These are phyloP conservation scores for Hymenoscyphus linearis DNA, from an alignment of 2,329 filamentous ascomycete genomes.

Conservation along the genomic window DNA sequence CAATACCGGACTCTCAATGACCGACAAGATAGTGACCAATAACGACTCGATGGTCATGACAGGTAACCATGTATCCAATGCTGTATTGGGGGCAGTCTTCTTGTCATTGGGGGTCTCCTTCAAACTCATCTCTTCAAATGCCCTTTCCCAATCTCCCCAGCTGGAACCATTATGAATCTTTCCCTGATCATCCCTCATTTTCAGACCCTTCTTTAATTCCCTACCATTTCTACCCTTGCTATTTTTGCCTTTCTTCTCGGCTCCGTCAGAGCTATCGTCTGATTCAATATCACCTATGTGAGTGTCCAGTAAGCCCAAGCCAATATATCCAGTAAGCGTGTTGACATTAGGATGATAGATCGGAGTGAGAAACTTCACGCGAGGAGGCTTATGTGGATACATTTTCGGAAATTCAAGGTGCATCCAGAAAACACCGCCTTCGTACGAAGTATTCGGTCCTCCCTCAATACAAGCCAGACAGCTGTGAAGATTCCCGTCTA, in stretches of 20 bases:
- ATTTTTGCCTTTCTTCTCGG: not conserved
- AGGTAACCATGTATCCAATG: not conserved
- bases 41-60: not conserved
- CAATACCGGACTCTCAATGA: not conserved
- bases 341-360: conserved; percentile 7
- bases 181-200: no score
- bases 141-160: no score
- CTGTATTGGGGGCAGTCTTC: not conserved
- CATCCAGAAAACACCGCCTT: conserved; percentile 7
- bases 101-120: not conserved
- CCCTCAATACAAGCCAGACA: conserved; percentile 7
- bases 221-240: not conserved
- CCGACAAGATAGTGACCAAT: not conserved
- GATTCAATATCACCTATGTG: not conserved
- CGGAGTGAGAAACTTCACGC: conserved; percentile 1
- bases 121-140: no score
- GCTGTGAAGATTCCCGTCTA: conserved; percentile 1
- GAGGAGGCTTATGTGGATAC: conserved; percentile 1
- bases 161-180: no score
- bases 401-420: conserved; percentile 1
- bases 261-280: not conserved
- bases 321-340: not conserved
- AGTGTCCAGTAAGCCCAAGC: not conserved
- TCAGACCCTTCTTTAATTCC: no score
- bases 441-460: not conserved